Evolutionary conservation across 371 early-diverging fungal species (phyloP), one percentile per base, ranked within the genome.

Genomic region (Zancudomyces culisetae): DNA sequence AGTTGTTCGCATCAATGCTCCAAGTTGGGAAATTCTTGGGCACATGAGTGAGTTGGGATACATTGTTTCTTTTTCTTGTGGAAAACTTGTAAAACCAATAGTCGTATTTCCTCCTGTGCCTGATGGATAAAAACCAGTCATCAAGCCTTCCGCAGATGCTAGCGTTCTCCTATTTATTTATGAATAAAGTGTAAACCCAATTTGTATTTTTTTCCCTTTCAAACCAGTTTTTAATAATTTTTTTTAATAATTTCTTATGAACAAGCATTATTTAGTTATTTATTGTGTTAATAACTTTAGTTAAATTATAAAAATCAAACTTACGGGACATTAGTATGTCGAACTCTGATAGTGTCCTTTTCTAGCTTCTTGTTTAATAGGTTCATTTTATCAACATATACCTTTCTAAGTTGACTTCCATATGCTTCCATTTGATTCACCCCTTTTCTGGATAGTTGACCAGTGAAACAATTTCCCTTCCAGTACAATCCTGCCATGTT

Each of bases 401-500:
- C 68, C 10, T 53, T 50, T 26, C 73, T 66, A 39, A 77, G 62
- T 1, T 62, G 58, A 10, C 60, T 53, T 29, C 77, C 77, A 35
- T 76, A 49, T 19, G 42, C 39, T 29, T 60, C 60, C 51, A 74
- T 74, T 55, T 76, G 74, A 20, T 51, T 45, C 27, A 66, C 72
- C 13, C 77, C 77, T 13, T 56, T 55, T 12, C 66, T 63, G 1
- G 77, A 76, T 50, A 77, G 57, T 50, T 77, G 70, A 18, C 75
- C 75, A 4, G 43, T 28, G n/a, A 59, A 60, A 45, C 71, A 71
- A 10, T 55, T 50, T 22, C 68, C 68, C 8, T 52, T 20, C 62
- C 59, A 68, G n/a, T 13, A 27, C 15, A 27, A 21, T 42, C 6
- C 22, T 21, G 3, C 20, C 23, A 41, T 23, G 19, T 2, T 43